These are phyloP conservation scores for Paraurostyla sp. DNA, from an alignment of 73 alveolate genomes.

Conservation along the genomic window DNA sequence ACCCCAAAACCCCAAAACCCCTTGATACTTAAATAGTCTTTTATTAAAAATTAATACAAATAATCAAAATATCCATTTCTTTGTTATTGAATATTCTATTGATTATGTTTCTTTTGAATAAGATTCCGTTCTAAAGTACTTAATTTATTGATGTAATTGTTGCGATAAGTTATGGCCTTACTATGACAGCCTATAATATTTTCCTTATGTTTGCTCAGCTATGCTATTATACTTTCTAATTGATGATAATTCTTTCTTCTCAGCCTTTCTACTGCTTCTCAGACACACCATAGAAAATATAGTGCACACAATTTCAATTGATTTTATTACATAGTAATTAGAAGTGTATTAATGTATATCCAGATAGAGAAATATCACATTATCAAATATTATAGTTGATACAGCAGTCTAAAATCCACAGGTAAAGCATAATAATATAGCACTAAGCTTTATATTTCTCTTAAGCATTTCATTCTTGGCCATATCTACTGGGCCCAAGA, in stretches of 20 bases:
- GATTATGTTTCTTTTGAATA: too few species aligned
- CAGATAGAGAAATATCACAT: background rate
- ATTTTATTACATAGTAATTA: background rate
- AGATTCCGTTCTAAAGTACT: too few species aligned
- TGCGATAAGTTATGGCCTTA: too few species aligned
- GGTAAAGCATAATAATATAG: background rate
- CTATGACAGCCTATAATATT: background rate
- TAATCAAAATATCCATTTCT: too few species aligned
- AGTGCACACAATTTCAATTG: background rate
- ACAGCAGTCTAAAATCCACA: background rate
- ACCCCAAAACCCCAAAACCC: too few species aligned
- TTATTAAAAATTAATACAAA: too few species aligned
- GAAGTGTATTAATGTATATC: background rate
- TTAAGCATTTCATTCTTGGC: background rate
- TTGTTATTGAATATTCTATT: too few species aligned
- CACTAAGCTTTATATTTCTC: background rate
- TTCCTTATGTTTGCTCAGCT: background rate
- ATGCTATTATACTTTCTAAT: background rate
- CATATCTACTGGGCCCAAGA: background rate
- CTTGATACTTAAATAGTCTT: too few species aligned
- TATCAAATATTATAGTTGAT: background rate
- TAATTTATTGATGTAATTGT: too few species aligned
- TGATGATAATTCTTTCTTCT: background rate
- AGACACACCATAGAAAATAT: background rate
- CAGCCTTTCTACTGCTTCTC: background rate